Evolutionary conservation across 495 filamentous ascomycete species (phyloP), one percentile per base, ranked within the genome.

Genomic region (Rostrohypoxylon terebratum): DNA sequence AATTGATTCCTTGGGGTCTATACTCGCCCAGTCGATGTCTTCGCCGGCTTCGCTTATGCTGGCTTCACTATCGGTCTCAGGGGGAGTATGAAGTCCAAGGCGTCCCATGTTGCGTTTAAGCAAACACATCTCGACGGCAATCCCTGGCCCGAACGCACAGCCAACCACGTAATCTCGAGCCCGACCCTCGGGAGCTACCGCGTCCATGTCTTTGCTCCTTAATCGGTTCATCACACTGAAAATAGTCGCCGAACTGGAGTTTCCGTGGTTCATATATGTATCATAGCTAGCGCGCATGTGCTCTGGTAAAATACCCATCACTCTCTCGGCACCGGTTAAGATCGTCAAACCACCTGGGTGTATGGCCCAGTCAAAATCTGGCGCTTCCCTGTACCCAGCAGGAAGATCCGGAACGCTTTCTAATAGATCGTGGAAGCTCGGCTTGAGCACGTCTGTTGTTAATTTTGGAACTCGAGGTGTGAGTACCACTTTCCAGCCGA

Each of bases 281-380:
- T 90, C 87, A 65, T 89, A 88, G 66, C 83, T 86, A 4, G 88
- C 87, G 61, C 86, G 83, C 81, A 91, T 83, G 64, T 90, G 86
- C 71, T 89, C 83, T 1, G 86, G 77, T 0, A 84, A 83, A 20
- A 92, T 83, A 16, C 77, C 69, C 81, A 89, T 82, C 9, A 79
- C 82, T 40, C 78, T 77, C 75, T 90, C 85, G 1, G 88, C 86
- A 6, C 87, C 87, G 5, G 88, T 85, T 11, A 91, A 82, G 59
- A 92, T 90, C 8, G 88, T 88, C 14, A 85, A 77, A 34, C 90
- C 90, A 4, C 90, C 90, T 0, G 90, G 90, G 73, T 92, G 90
- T 68, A 91, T 82, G 0, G 89, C 90, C 90, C 90, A 92, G 77
- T 92, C 89, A 60, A 90, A 90, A 59, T 89, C 87, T 0, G 74